Base-by-base conservation (phyloP, 108 stramenopile genomes). In the Conticribra weissflogii region DNA sequence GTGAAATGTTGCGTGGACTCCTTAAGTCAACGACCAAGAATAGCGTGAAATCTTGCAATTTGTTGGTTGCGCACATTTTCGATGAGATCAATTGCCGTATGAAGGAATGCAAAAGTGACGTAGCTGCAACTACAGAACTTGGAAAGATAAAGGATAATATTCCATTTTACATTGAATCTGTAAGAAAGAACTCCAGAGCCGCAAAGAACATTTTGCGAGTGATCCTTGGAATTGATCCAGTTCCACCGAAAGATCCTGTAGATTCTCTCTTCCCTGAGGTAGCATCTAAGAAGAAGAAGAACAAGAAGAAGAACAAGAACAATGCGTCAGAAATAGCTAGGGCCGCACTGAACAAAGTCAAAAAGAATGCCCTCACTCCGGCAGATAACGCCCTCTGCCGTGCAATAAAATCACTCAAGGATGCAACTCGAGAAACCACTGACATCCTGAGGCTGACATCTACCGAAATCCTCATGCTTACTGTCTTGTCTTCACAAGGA, bases 1-100 rank as follows among this genome's bases (percentile, higher is more conserved):
- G 84, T 19, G 93, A 88, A 52, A 75, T 94, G 76, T 24, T 89
- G 1, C 61, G 84, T 22, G 83, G 77, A 2, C 32, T 84, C 5
- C 57, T 86, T 21, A 66, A 72, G 75, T 60, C 56, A 66, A 67
- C 66, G 54, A 66, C 31, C 22, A 46, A 54, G 29, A 45, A 54
- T 48, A 25, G 49, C 27, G 53, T 54, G 52, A 50, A 59, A 59
- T 32, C 36, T 41, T 41, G 5, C 8, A 5, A 41, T 5, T 12
- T 44, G 21, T 76, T 69, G 34, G 53, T 58, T 45, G 34, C 30
- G 15, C 17, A 51, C 27, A 59, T 63, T 60, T 31, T 72, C 25
- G 47, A 60, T 54, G 79, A 70, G 71, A 66, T 64, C 18, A 27
- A 59, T 57, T 55, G 49, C 21, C 72, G 68, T 29, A 41, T 55